Conservation (phyloP, 2,329 filamentous ascomycete species). For the Stagonosporopsis rhizophila region DNA sequence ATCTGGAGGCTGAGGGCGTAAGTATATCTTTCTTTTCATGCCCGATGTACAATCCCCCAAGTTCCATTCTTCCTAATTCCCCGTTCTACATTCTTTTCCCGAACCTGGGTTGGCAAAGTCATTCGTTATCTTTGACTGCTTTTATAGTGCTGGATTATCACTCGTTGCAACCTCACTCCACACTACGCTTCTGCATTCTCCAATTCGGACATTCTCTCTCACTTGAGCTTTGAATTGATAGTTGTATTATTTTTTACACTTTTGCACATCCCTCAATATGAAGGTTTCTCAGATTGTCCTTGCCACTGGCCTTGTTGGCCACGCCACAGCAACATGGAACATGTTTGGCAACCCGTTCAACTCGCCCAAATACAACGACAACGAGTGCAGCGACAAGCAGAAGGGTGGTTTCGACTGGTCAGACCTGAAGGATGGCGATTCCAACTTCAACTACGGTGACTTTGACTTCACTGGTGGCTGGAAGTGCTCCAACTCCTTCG, state of each 20-base stretch:
- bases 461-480: constrained; percentile 72
- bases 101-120: constrained; percentile 42
- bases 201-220: constrained; percentile 26
- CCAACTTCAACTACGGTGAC: constrained; percentile 71
- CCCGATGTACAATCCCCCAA: constrained; percentile 22
- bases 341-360: constrained; percentile 63
- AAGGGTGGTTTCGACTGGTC: constrained; percentile 74
- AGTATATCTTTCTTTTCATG: constrained; percentile 39
- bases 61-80: constrained; percentile 18
- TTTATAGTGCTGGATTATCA: constrained; percentile 37
- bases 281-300: constrained; percentile 54
- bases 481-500: constrained; percentile 67
- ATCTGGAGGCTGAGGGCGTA: constrained; percentile 22
- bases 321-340: constrained; percentile 59
- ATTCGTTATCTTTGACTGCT: constrained; percentile 49
- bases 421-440: constrained; percentile 57
- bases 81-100: constrained; percentile 16
- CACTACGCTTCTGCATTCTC: constrained; percentile 29
- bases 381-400: constrained; percentile 77
- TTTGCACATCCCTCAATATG: constrained; percentile 43
- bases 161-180: constrained; percentile 31
- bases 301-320: constrained; percentile 55
- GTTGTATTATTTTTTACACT: background rate
- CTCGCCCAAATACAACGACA: constrained; percentile 75
- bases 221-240: constrained; percentile 24